Conservation (phyloP, 371 early-diverging fungal genomes). For the Actinomortierella wolfii region DNA sequence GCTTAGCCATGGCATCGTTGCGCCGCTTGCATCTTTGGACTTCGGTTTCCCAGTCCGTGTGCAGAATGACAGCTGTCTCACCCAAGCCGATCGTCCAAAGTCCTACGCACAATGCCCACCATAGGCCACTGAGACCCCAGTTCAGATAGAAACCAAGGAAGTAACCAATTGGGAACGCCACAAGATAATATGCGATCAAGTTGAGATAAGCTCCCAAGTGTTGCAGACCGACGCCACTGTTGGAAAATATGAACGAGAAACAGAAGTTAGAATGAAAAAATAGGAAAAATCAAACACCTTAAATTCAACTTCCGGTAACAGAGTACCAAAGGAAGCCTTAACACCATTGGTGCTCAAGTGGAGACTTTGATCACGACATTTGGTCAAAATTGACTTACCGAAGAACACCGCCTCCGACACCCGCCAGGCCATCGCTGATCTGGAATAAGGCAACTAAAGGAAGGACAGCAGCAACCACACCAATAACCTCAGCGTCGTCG, state of each 20-base stretch:
- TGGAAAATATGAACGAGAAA: too few species aligned
- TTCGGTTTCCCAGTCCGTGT: slow-evolving; percentile 56
- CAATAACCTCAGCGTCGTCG: slow-evolving; percentile 69
- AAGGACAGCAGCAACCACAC: slow-evolving; percentile 68
- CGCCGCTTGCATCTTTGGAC: slow-evolving; percentile 43
- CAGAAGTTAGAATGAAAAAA: too few species aligned
- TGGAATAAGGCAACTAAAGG: slow-evolving; percentile 86
- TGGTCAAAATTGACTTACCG: slow-evolving; percentile 28
- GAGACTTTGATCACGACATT: too few species aligned
- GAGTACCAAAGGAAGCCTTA: too few species aligned
- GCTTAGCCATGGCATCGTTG: slow-evolving; percentile 17
- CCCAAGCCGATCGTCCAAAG: slow-evolving; percentile 56
- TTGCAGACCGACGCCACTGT: slow-evolving; percentile 56
- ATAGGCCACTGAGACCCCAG: slow-evolving; percentile 69
- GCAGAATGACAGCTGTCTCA: slow-evolving; percentile 46
- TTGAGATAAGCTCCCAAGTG: slow-evolving; percentile 72
- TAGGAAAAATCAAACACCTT: too few species aligned
- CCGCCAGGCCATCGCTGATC: slow-evolving; percentile 69
- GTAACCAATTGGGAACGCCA: slow-evolving; percentile 74
- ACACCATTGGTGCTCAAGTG: too few species aligned
- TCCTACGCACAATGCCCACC: slow-evolving; percentile 66
- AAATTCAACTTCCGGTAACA: too few species aligned
- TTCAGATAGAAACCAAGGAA: slow-evolving; percentile 59
- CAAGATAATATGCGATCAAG: slow-evolving; percentile 68
- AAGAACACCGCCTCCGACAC: slow-evolving; percentile 73